Conservation (phyloP, 352 stramenopile genomes). For the Peronospora belbahrii region DNA sequence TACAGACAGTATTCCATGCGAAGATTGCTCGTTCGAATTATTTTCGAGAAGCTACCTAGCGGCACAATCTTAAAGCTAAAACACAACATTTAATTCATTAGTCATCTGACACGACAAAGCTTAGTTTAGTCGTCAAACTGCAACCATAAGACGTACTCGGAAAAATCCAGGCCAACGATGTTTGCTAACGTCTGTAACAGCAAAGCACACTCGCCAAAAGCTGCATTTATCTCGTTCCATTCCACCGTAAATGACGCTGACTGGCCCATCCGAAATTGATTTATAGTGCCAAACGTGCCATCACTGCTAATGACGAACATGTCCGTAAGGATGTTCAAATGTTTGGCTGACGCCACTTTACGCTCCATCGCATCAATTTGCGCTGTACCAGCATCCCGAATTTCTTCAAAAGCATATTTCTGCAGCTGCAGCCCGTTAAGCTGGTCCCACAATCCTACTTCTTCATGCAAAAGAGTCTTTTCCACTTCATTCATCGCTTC, state of each 20-base stretch:
- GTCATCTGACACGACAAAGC: background rate
- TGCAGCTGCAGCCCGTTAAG: slow-evolving; percentile 50
- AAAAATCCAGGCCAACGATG: slow-evolving; percentile 54
- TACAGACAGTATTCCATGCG: slow-evolving; percentile 82
- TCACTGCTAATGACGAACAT: slow-evolving; percentile 72
- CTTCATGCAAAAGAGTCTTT: slow-evolving; percentile 38
- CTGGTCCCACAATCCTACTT: slow-evolving; percentile 45
- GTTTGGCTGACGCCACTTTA: slow-evolving; percentile 32
- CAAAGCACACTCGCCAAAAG: slow-evolving; percentile 63
- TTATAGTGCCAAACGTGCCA: slow-evolving; percentile 77
- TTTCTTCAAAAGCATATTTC: slow-evolving; percentile 41
- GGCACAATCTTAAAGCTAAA: slow-evolving; percentile 80
- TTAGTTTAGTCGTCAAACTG: background rate
- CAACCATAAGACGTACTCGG: slow-evolving; percentile 38
- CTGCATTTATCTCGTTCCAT: slow-evolving; percentile 87
- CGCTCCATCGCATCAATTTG: slow-evolving; percentile 52
- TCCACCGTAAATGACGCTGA: slow-evolving; percentile 48
- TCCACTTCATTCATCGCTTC: slow-evolving; percentile 42
- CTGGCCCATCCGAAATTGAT: slow-evolving; percentile 74
- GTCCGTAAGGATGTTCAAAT: slow-evolving; percentile 61
- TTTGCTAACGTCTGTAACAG: slow-evolving; percentile 55
- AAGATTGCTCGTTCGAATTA: slow-evolving; percentile 66
- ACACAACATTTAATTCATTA: slow-evolving; percentile 2
- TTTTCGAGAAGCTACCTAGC: slow-evolving; percentile 82
- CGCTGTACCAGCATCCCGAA: slow-evolving; percentile 45